Percentiles rank a stretch among this genome's conserved stretches.
Evolutionary conservation across 805 yeast genomes (phyloP).

Genomic region (Yarrowia sp.): DNA sequence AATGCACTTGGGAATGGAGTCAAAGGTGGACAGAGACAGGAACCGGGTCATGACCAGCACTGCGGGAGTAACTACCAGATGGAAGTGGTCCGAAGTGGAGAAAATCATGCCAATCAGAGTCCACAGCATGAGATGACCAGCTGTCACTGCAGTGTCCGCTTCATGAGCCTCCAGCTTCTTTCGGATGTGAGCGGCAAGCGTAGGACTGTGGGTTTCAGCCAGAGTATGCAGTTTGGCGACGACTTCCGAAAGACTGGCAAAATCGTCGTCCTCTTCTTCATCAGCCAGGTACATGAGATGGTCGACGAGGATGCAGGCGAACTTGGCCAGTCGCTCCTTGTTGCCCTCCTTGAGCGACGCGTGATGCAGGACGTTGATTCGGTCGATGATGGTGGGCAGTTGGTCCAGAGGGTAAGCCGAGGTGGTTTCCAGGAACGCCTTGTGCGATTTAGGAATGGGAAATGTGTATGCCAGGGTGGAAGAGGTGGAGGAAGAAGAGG

Average conservation of each 20-base stretch:
- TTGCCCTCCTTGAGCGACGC: constrained; percentile 85
- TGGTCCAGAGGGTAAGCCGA: not conserved
- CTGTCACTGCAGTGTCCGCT: constrained; percentile 44
- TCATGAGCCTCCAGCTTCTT: constrained; percentile 58
- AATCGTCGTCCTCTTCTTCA: constrained; percentile 40
- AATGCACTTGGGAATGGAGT: constrained; percentile 55
- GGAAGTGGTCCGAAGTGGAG: constrained; percentile 96
- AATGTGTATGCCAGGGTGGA: constrained; percentile 45
- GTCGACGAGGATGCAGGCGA: constrained; percentile 68
- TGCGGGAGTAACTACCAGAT: constrained; percentile 86
- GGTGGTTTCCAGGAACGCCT: constrained; percentile 64
- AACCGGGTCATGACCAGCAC: constrained; percentile 74
- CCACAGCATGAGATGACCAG: constrained; percentile 70
- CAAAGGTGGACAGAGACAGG: constrained; percentile 60
- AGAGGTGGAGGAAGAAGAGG: not conserved
- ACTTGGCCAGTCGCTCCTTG: constrained; percentile 70
- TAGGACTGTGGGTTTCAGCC: constrained; percentile 69
- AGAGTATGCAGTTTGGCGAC: constrained; percentile 58
- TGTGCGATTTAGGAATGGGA: constrained; percentile 61
- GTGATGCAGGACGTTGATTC: constrained; percentile 66
- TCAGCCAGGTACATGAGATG: constrained; percentile 63
- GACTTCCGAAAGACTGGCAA: constrained; percentile 40
- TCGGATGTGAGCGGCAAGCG: constrained; percentile 69
- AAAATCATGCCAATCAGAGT: constrained; percentile 76
- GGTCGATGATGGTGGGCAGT: constrained; percentile 55